These are phyloP conservation scores for Phanerochaete carnosa DNA, from an alignment of 768 basidiomycete species.

Conservation along the genomic window DNA sequence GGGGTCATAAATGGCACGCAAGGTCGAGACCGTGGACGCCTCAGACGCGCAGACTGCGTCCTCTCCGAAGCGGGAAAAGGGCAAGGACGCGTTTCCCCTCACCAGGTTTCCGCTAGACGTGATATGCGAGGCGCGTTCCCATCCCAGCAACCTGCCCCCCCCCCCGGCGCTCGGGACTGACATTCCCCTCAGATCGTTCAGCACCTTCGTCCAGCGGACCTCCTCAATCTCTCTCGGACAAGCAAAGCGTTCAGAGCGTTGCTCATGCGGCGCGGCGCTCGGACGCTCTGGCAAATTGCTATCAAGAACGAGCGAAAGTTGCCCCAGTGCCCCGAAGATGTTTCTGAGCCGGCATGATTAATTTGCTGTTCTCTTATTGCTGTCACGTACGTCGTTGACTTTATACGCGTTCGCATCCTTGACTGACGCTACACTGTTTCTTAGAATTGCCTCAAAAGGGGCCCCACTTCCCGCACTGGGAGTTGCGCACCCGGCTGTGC, in stretches of 20 bases:
- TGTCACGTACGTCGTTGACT: constrained; percentile 27
- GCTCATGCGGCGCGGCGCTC: not conserved
- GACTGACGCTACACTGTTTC: not conserved
- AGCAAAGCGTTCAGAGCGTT: not conserved
- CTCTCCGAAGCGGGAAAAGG: too few relatives aligned
- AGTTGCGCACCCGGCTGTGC: not conserved
- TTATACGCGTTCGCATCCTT: not conserved
- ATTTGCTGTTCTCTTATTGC: constrained; percentile 26
- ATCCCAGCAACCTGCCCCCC: not conserved
- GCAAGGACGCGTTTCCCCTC: not conserved
- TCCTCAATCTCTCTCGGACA: constrained; percentile 4
- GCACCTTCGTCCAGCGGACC: constrained; percentile 2
- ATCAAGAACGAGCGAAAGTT: constrained; percentile 18
- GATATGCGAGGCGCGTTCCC: not conserved
- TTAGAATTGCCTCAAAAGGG: not conserved
- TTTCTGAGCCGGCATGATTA: constrained; percentile 26
- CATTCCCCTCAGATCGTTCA: not conserved
- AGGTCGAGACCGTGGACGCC: too few relatives aligned
- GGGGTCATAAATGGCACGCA: too few relatives aligned
- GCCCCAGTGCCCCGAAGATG: constrained; percentile 16
- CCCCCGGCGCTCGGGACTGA: too few relatives aligned
- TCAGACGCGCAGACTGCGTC: too few relatives aligned
- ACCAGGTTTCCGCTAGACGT: not conserved
- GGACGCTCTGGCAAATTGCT: constrained; percentile 20
- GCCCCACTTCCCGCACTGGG: not conserved